Base-by-base conservation (phyloP, 2,329 filamentous ascomycete genomes). In the Aspergillus candidus region DNA sequence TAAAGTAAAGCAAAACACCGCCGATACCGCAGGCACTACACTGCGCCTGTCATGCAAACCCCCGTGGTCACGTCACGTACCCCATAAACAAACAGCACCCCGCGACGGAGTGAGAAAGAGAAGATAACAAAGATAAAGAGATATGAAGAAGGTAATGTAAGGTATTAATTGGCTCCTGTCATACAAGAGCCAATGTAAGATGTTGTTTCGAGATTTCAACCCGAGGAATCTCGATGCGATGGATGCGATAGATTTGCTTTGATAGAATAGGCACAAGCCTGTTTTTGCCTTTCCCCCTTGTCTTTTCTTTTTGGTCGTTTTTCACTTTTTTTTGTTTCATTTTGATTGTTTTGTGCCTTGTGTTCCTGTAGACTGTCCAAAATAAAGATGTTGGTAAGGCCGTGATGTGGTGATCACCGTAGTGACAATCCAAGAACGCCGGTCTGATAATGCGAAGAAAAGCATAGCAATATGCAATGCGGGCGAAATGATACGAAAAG, bases 381-480 rank as follows among this genome's bases (percentile, higher is more conserved):
- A 32, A 35, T 13, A 41, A 42, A 44, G 44, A 41, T 18, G 42
- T 33, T 44, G 37, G 39, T 29, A 45, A 40, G 46, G 37, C 38
- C 38, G 37, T 49, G 30, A 46, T 30, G 32, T 46, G 43, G 35
- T 38, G 35, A 38, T 40, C 36, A 35, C 47, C 17, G 44, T 35
- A 40, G 32, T 35, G 38, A 44, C 37, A 45, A 47, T 46, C 48
- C 55, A 51, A 52, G 43, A 51, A 51, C 47, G 49, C 56, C 53
- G 45, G 39, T 45, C 43, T 51, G 50, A 52, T 38, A 52, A 42
- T 48, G 50, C 48, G 49, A 43, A 41, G 43, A 40, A 18, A 35
- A 46, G 43, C 39, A 50, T 48, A 29, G 8, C 22, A 27, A 27
- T 6, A 27, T 27, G 22, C 22, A 27, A 27, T 27, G 8, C 22